phyloP scores from a whole-genome alignment of 257 asterid genomes.

The Solanum pinnatisectum region DNA sequence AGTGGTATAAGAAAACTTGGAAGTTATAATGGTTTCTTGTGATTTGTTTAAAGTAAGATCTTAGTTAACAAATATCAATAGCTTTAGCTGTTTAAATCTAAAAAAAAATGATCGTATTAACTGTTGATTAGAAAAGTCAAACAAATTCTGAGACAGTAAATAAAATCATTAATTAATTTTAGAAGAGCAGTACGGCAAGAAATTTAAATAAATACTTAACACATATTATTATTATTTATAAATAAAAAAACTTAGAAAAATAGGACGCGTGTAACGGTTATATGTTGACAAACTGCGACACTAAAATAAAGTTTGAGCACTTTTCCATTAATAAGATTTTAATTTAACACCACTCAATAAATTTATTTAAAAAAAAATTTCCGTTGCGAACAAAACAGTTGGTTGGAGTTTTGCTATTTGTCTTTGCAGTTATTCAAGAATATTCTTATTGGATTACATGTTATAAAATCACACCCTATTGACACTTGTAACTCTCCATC shows the following conservation, averaged over 20 bases:
- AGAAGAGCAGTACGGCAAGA: background rate
- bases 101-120: too few species aligned
- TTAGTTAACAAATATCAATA: too few species aligned
- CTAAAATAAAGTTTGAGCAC: background rate
- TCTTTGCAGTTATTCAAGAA: background rate
- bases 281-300: background rate
- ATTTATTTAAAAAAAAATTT: background rate
- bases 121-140: background rate
- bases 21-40: background rate
- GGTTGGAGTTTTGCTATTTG: background rate
- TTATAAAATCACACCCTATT: background rate
- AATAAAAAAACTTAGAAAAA: background rate
- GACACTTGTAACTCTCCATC: too few species aligned
- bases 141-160: background rate
- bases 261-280: background rate
- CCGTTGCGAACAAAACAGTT: background rate
- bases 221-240: background rate
- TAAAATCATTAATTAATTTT: background rate
- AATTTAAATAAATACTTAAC: background rate
- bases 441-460: background rate
- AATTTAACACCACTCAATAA: background rate
- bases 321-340: background rate
- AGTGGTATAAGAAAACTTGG: background rate
- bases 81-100: too few species aligned
- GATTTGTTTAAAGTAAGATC: too few species aligned